Percentiles rank a stretch among this genome's conserved stretches.
These are phyloP conservation scores for Gossypium sturtianum DNA, from an alignment of 345 rosid species.

Conservation along the genomic window DNA sequence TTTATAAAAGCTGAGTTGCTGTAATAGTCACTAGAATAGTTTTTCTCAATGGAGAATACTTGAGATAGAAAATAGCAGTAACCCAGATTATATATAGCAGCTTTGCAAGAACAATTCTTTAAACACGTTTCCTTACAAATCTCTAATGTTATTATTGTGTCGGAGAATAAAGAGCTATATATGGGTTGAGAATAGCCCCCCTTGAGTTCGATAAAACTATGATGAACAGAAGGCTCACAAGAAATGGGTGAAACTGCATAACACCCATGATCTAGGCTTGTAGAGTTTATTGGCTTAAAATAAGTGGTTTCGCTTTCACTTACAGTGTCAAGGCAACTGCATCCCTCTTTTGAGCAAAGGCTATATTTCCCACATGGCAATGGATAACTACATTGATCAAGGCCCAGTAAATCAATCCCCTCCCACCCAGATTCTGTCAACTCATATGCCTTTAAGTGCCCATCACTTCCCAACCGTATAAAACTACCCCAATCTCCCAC, in stretches of 20 bases:
- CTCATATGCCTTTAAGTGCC: not conserved
- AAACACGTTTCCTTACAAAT: not conserved
- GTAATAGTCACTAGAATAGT: not conserved
- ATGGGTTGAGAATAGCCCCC: not conserved
- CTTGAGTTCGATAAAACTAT: not conserved
- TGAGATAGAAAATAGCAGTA: not conserved
- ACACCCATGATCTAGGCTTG: not conserved
- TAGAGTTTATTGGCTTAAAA: not conserved
- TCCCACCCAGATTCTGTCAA: not conserved
- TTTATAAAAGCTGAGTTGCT: not conserved
- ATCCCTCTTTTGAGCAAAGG: not conserved
- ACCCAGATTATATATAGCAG: not conserved
- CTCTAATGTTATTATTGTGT: not conserved
- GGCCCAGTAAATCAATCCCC: not conserved
- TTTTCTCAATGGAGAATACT: not conserved
- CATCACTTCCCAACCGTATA: not conserved
- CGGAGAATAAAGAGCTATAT: not conserved
- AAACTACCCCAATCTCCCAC: not conserved
- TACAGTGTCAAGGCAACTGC: not conserved
- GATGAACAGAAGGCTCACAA: not conserved
- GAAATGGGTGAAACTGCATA: not conserved
- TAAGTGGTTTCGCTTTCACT: not conserved
- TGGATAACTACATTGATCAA: not conserved
- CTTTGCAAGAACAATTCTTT: not conserved
- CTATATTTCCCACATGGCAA: not conserved